Percentiles rank a stretch among this genome's conserved stretches.
Conservation (phyloP, 176 grass and related monocot species). For the Triticum aestivum region DNA sequence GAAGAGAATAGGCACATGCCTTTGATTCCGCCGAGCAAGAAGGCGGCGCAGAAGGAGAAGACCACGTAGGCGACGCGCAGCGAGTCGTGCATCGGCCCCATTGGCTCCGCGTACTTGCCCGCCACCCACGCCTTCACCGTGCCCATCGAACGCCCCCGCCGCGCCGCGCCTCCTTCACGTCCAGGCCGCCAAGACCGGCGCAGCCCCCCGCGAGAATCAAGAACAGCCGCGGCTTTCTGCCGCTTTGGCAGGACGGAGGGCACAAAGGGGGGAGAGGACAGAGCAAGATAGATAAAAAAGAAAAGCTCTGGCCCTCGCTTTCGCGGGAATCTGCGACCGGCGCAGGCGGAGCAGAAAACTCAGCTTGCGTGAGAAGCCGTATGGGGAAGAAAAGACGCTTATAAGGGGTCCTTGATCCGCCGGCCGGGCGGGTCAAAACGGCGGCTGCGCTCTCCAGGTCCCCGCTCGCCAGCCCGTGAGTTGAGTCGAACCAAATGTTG, state of each 20-base stretch:
- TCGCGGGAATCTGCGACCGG: slow-evolving; percentile 34
- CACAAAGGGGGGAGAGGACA: not conserved
- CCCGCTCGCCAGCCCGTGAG: not conserved
- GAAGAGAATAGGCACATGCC: slow-evolving; percentile 28
- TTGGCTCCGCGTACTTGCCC: slow-evolving; percentile 50
- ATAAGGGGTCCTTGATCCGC: not conserved
- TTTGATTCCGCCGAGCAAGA: slow-evolving; percentile 91
- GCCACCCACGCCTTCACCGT: slow-evolving; percentile 49
- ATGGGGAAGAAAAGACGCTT: not conserved
- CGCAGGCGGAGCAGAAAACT: not conserved
- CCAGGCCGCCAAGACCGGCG: slow-evolving; percentile 3
- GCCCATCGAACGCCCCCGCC: slow-evolving; percentile 28
- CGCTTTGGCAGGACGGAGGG: slow-evolving; percentile 21
- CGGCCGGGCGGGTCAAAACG: slow-evolving; percentile 28
- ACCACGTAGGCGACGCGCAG: slow-evolving; percentile 65
- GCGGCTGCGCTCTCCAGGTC: slow-evolving; percentile 13
- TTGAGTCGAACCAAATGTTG: not conserved
- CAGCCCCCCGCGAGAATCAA: slow-evolving; percentile 6
- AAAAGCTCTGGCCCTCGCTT: slow-evolving; percentile 17
- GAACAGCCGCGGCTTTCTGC: not conserved
- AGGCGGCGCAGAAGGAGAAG: slow-evolving; percentile 82
- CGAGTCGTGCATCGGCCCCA: slow-evolving; percentile 46
- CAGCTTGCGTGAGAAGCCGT: slow-evolving; percentile 26
- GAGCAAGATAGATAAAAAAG: not conserved
- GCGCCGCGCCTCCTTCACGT: slow-evolving; percentile 26